A percentile compares a stretch with the other conserved stretches of the same genome.
Evolutionary conservation across 2,329 filamentous ascomycete genomes (phyloP).

Genomic region (Mariannaea elegans): DNA sequence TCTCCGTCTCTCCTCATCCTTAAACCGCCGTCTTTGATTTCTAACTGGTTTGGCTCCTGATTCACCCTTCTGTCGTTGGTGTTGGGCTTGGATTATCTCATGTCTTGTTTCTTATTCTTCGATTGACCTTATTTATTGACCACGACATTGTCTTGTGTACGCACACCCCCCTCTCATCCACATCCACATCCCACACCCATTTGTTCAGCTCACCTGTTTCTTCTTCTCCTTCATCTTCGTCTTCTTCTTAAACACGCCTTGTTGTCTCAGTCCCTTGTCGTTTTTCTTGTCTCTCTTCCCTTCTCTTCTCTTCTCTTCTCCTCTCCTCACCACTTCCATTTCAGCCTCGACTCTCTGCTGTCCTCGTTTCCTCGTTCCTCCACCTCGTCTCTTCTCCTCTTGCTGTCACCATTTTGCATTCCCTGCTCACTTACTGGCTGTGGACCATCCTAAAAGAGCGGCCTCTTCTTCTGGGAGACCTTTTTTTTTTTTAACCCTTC

Average conservation of each 20-base stretch:
- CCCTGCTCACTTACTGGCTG: no score
- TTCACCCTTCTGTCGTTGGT: no score
- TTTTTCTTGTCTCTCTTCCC: constrained; percentile 10
- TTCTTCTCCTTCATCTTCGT: neutral
- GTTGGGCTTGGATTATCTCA: no score
- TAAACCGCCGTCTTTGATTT: neutral
- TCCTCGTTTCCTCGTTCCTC: neutral
- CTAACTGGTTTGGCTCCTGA: neutral
- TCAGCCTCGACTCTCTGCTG: constrained; percentile 1
- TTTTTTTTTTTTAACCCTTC: neutral
- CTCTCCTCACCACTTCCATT: constrained; percentile 22
- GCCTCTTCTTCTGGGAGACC: neutral
- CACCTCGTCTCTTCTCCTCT: neutral
- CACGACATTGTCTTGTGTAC: no score
- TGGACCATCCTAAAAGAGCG: neutral
- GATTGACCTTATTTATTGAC: no score
- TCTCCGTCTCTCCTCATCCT: neutral
- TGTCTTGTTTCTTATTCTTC: neutral
- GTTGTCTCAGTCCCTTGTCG: constrained; percentile 17
- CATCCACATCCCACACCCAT: no score
- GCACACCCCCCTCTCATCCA: no score
- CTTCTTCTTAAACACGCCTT: neutral
- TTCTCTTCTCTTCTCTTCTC: constrained; percentile 23
- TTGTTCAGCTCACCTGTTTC: neutral
- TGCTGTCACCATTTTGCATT: neutral